Percentiles rank a stretch among this genome's conserved stretches.
phyloP scores from a whole-genome alignment of 345 rosid species.

The Brassica juncea region DNA sequence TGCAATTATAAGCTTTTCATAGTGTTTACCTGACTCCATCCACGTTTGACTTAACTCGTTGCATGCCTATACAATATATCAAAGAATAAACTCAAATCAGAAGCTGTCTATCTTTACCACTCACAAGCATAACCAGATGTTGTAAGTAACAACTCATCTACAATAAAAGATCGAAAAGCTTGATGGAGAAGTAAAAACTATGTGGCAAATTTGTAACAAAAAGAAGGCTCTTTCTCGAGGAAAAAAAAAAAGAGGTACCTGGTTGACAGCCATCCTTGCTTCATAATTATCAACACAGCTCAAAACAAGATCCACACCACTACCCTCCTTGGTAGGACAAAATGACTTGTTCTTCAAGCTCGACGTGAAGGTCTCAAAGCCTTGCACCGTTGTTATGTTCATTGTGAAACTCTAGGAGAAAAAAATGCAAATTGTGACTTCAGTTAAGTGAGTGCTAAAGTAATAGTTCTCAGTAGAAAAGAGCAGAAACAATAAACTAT shows the following conservation, averaged over 20 bases:
- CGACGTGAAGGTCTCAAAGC: constrained; percentile 82
- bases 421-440: not conserved
- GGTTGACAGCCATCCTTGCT: constrained; percentile 97
- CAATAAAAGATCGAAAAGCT: constrained; percentile 2
- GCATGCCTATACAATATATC: constrained; percentile 71
- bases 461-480: not conserved
- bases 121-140: not conserved
- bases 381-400: constrained; percentile 92
- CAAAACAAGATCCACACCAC: constrained; percentile 90
- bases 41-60: constrained; percentile 89
- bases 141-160: not conserved
- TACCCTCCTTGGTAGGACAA: constrained; percentile 68
- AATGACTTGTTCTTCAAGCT: constrained; percentile 73
- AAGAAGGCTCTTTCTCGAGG: not conserved
- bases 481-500: not conserved
- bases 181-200: constrained; percentile 1
- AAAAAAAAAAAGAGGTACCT: constrained; percentile 54
- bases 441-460: not conserved
- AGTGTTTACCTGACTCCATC: constrained; percentile 90
- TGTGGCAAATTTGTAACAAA: not conserved
- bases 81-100: constrained; percentile 9
- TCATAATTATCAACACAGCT: constrained; percentile 97
- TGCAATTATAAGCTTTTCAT: not conserved
- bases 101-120: not conserved
- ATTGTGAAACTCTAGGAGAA: constrained; percentile 74